phyloP scores from a whole-genome alignment of 306 rosid species.

The Cotoneaster glaucophyllus region DNA sequence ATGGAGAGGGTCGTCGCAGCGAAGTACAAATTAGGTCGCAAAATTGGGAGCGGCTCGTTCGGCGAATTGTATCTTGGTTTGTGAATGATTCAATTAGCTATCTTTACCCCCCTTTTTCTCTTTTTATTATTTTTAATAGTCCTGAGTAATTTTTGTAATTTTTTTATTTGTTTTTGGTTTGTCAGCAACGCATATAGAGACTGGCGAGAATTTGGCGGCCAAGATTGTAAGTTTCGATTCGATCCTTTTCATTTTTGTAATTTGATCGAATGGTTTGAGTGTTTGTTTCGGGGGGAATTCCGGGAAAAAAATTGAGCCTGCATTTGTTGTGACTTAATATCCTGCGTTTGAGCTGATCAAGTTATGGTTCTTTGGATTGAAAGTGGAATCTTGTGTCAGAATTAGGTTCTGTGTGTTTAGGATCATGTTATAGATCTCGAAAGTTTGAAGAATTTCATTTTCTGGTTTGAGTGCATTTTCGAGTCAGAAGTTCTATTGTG shows the following conservation, averaged over 20 bases:
- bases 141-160: not conserved
- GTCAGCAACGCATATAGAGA: conserved; percentile 50
- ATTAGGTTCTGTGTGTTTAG: not conserved
- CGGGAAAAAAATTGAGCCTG: not conserved
- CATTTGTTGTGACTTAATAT: not conserved
- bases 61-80: conserved; percentile 66
- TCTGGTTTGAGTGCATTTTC: not conserved
- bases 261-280: not conserved
- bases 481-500: not conserved
- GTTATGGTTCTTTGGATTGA: not conserved
- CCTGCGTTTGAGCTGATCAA: not conserved
- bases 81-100: not conserved
- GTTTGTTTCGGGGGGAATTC: not conserved
- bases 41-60: conserved; percentile 71
- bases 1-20: conserved; percentile 67
- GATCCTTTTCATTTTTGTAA: not conserved
- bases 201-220: conserved; percentile 57
- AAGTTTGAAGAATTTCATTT: not conserved
- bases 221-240: conserved; percentile 46
- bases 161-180: not conserved
- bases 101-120: not conserved
- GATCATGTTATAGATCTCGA: not conserved
- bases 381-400: not conserved
- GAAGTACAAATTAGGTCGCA: conserved; percentile 61
- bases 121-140: not conserved